Evolutionary conservation across 2,329 filamentous ascomycete species (phyloP), one percentile per base, ranked within the genome.

Genomic region (Eutypa lata): DNA sequence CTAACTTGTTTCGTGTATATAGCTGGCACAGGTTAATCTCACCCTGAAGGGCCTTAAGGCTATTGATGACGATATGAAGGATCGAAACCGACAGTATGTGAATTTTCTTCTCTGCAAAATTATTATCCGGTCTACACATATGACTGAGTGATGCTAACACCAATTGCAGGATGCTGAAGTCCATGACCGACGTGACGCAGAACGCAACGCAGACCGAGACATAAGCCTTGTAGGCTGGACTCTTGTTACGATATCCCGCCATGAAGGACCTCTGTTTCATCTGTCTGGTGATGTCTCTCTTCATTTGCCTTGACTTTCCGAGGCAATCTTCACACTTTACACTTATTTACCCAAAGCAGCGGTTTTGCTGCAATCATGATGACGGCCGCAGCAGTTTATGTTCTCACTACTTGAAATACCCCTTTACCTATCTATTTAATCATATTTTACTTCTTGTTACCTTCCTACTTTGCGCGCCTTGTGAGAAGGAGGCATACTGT

Each of bases 31-130:
- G 61, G 74, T 71, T 60, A 71, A 65, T 54, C 31, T 66, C 47
- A 74, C 73, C 54, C 71, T 75, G 38, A 78, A 77, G 64, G 76
- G 79, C 59, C 72, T 83, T 51, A 74, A 78, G 58, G 70, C 76
- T 57, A 76, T 83, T 61, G 79, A 82, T 66, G 74, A 77, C 54
- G 79, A 83, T 61, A 79, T 82, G 75, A 75, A 75, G 65, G 75
- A 80, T 55, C 76, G 78, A 50, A 82, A 83, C 64, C 68, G 79
- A 61, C 74, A 68, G 65, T 71, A 68, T 47, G 59, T 59, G 50
- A 28, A n/a, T 50, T 19, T 50, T 35, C 16, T 49, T 10, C 40
- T 3, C 31, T 22, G 35, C n/a, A 28, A 31, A 10, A 10, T 10
- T 31, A 6, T 5, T 47, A 16, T 10, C 35, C 31, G n/a, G 28